Evolutionary conservation across 176 grass and related monocot species (phyloP).

Genomic region (Coix lacrymajobi): DNA sequence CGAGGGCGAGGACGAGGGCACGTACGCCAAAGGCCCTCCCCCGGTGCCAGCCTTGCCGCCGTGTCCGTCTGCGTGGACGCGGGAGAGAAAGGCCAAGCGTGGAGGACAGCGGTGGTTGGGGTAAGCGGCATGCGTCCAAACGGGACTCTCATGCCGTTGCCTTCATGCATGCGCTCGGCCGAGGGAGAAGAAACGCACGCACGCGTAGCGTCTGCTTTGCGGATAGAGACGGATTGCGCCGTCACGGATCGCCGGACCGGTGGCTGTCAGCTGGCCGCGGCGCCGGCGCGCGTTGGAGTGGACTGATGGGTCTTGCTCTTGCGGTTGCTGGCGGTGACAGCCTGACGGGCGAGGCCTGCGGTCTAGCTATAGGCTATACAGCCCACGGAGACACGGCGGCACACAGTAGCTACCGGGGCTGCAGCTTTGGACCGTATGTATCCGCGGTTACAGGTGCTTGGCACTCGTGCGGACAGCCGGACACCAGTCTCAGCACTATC

Average conservation of each 20-base stretch:
- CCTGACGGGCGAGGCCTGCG: neutral
- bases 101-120: neutral
- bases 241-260: neutral
- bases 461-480: neutral
- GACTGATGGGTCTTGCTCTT: neutral
- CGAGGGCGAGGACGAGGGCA: neutral
- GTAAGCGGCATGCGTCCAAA: conserved; percentile 17
- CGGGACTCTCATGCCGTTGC: neutral
- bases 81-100: neutral
- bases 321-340: neutral
- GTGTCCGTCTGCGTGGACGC: neutral
- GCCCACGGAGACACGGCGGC: neutral
- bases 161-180: neutral
- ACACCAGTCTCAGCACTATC: neutral
- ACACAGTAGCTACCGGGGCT: neutral
- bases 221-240: neutral
- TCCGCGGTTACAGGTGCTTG: neutral
- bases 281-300: neutral
- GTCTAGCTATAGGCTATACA: neutral
- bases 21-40: neutral
- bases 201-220: neutral
- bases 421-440: neutral
- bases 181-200: neutral
- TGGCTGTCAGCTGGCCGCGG: neutral
- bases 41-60: neutral